Conservation (phyloP, 805 yeast genomes). For the Saccharomyces mikatae region DNA sequence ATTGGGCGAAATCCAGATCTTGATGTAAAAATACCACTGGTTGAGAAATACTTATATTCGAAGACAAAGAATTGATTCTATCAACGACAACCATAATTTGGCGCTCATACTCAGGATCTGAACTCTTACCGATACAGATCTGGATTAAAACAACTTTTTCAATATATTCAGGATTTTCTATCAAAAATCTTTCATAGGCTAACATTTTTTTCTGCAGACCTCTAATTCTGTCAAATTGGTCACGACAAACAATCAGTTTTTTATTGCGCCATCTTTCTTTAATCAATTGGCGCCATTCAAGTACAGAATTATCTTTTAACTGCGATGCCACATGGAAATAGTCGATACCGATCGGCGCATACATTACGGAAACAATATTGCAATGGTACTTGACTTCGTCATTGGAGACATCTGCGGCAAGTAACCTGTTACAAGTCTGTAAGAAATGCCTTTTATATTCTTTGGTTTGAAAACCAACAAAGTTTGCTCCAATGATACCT, state of each 20-base stretch:
- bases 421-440: conserved; percentile 77
- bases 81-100: conserved; percentile 73
- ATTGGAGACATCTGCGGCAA: conserved; percentile 71
- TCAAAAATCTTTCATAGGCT: conserved; percentile 76
- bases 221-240: conserved; percentile 77
- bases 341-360: conserved; percentile 75
- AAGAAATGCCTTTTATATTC: conserved; percentile 91
- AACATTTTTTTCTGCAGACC: conserved; percentile 82
- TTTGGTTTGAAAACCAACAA: conserved; percentile 80
- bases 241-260: conserved; percentile 74
- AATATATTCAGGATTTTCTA: conserved; percentile 61
- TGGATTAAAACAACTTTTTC: conserved; percentile 71
- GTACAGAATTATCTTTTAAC: conserved; percentile 43
- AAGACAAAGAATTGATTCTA: conserved; percentile 71
- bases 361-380: conserved; percentile 46
- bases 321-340: conserved; percentile 45
- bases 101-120: conserved; percentile 60
- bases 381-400: conserved; percentile 56
- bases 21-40: conserved; percentile 85
- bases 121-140: conserved; percentile 55
- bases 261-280: conserved; percentile 70
- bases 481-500: conserved; percentile 86
- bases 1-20: conserved; percentile 83
- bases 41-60: conserved; percentile 63
- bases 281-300: conserved; percentile 60